Evolutionary conservation across 371 early-diverging fungal species (phyloP), one percentile per base, ranked within the genome.

Genomic region (Mucor plumbeus): DNA sequence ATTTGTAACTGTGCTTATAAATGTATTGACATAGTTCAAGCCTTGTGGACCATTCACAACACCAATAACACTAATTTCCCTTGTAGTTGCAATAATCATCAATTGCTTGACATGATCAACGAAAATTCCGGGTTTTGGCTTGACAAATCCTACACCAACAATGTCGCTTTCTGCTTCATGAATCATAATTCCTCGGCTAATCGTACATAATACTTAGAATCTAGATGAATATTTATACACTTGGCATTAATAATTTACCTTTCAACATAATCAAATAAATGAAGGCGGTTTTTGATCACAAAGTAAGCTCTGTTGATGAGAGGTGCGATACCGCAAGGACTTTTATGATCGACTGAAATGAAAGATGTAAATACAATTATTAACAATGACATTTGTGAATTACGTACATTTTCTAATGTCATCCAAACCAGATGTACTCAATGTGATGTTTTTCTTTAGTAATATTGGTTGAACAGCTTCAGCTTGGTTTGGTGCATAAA

Each of bases 261-360:
- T 34, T 88, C 87, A 44, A 76, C 77, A 73, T 94, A 96, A 73
- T 97, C 76, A 95, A 95, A 96, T 43, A 97, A 70, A 71, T 91
- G 94, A 54, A 97, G 85, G 33, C 87, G 79, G 69, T 94, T 90
- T 72, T 94, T 94, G 50, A 96, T 88, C 5, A 92, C 91, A 58
- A 96, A 91, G 90, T 95, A 97, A 8, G 92, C 96, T 38, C 94
- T 88, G 47, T 89, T 81, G 60, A 97, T 91, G 64, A 93, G 92
- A n/a, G 95, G 91, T 4, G 72, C 73, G 33, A 83, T 55, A 13
- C 83, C 83, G 47, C 67, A 67, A 4, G 77, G 69, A 56, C 70
- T 72, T 5, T 64, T 69, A 14, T 69, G 40, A 53, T 74, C 64
- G 60, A 70, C 79, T 81, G 57, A 8, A 3, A 54, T 6, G n/a